These are phyloP conservation scores for Taiwanofungus camphoratus DNA, from an alignment of 1,284 basidiomycete species.

Conservation along the genomic window DNA sequence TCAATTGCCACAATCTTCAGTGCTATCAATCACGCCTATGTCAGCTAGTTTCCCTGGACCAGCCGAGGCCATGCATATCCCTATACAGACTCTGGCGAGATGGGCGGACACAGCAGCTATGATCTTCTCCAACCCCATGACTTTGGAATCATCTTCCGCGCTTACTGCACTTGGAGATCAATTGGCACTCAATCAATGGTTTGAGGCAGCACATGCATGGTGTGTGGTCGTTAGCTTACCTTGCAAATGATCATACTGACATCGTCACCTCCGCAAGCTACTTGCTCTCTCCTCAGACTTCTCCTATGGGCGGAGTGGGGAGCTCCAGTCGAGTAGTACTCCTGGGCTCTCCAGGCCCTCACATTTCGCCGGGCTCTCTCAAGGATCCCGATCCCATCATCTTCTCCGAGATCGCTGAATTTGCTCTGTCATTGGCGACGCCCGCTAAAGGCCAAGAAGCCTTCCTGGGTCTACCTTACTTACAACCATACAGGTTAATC, in stretches of 20 bases:
- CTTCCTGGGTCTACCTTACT: conserved; percentile 77
- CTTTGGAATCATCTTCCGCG: conserved; percentile 61
- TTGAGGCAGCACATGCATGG: conserved; percentile 91
- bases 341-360: conserved; percentile 60
- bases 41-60: conserved; percentile 57
- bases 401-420: conserved; percentile 91
- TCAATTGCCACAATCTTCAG: conserved; percentile 35
- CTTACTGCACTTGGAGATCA: conserved; percentile 87
- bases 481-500: conserved; percentile 87
- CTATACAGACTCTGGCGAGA: conserved; percentile 54
- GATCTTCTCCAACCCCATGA: conserved; percentile 73
- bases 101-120: conserved; percentile 90
- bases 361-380: conserved; percentile 45
- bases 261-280: conserved; percentile 50
- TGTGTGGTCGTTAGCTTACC: conserved; percentile 32
- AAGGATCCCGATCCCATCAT: conserved; percentile 78
- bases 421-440: conserved; percentile 74
- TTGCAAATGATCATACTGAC: conserved; percentile 4
- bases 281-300: conserved; percentile 81
- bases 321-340: conserved; percentile 60
- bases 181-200: conserved; percentile 64
- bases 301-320: conserved; percentile 66
- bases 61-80: conserved; percentile 39
- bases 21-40: conserved; percentile 49
- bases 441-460: conserved; percentile 81